Conservation (phyloP, 1,284 basidiomycete genomes). For the Malassezia dermatis region DNA sequence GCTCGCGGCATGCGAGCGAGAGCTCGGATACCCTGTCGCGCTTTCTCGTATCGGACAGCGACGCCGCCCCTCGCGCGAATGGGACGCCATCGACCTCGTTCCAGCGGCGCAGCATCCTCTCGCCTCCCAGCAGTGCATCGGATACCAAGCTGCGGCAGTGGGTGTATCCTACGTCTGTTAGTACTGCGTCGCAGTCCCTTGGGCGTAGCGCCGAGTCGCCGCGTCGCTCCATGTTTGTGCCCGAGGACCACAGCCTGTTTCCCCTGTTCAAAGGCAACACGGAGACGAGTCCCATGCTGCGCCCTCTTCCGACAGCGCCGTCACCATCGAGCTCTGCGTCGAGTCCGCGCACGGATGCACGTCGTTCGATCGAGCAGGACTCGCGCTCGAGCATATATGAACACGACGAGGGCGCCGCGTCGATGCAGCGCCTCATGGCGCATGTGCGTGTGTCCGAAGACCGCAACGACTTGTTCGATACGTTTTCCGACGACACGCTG, state of each 20-base stretch:
- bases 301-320: slow-evolving; percentile 1
- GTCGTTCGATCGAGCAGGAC: neutral
- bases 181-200: neutral
- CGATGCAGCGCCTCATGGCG: slow-evolving; percentile 11
- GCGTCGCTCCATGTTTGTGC: neutral
- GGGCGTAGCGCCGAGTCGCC: neutral
- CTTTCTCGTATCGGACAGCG: neutral
- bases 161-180: neutral
- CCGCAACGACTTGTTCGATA: slow-evolving; percentile 1
- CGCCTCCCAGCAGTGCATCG: neutral
- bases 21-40: neutral
- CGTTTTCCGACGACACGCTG: slow-evolving; percentile 13
- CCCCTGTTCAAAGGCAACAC: slow-evolving; percentile 9
- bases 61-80: neutral
- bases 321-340: neutral
- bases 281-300: neutral
- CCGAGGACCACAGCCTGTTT: slow-evolving; percentile 3
- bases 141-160: neutral
- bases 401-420: neutral
- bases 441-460: slow-evolving; percentile 7
- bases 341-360: neutral
- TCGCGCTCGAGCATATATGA: neutral
- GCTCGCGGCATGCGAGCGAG: neutral
- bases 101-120: neutral
- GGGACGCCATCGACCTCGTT: neutral